Conservation (phyloP, 1,284 basidiomycete genomes). For the Entoloma clypeatum region DNA sequence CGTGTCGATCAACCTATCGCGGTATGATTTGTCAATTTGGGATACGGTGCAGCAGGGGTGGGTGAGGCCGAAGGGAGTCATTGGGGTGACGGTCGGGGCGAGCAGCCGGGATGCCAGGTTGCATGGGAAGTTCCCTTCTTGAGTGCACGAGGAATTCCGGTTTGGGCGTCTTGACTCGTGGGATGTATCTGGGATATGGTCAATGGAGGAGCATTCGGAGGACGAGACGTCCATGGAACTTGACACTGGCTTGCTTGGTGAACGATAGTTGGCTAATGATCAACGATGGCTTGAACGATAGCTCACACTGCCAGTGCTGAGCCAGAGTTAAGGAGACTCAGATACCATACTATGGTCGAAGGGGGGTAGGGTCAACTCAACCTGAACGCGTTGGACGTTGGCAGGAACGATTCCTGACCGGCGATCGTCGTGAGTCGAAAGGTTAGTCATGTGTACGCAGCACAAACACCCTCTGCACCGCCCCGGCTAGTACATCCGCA, state of each 20-base stretch:
- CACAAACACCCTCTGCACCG: slow-evolving; percentile 60
- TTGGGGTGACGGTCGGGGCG: slow-evolving; percentile 45
- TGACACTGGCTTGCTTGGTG: no score
- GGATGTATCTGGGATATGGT: no score
- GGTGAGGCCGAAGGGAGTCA: slow-evolving; percentile 40
- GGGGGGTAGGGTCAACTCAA: slow-evolving; percentile 71
- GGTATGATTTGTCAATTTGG: slow-evolving; percentile 64
- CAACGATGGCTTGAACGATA: no score
- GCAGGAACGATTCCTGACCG: slow-evolving; percentile 63
- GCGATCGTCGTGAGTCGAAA: slow-evolving; percentile 57
- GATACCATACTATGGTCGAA: no score
- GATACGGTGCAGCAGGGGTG: slow-evolving; percentile 49
- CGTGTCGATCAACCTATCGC: slow-evolving; percentile 55
- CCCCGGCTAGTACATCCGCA: slow-evolving; percentile 81
- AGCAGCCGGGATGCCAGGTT: slow-evolving; percentile 51
- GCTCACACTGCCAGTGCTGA: no score
- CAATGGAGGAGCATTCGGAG: no score
- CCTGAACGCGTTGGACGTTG: slow-evolving; percentile 12
- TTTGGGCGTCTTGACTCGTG: no score
- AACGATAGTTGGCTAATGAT: no score
- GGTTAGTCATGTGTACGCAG: slow-evolving; percentile 30
- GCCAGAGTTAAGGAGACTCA: no score
- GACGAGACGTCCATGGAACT: no score
- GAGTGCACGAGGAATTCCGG: no score
- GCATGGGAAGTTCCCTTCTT: slow-evolving; percentile 29